Evolutionary conservation across 345 rosid genomes (phyloP).

Genomic region (Euphorbia peplus): DNA sequence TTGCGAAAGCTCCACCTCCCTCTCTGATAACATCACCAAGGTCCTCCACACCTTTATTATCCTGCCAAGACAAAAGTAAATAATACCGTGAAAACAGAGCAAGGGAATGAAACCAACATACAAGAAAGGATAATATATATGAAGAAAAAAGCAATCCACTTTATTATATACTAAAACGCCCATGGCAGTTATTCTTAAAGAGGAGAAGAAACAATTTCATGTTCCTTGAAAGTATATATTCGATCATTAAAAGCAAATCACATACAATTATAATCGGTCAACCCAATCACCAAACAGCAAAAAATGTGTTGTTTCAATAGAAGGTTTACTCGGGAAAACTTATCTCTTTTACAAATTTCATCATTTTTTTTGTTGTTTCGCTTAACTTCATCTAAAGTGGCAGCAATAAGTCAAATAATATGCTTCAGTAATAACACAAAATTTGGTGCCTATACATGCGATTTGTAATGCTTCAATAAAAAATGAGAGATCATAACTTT

Average conservation of each 20-base stretch:
- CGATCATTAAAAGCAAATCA: not conserved
- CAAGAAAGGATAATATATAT: not conserved
- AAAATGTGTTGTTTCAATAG: not conserved
- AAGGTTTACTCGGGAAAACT: not conserved
- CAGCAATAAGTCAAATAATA: not conserved
- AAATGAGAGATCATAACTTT: slow-evolving; percentile 13
- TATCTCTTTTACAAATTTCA: not conserved
- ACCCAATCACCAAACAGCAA: not conserved
- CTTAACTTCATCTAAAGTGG: not conserved
- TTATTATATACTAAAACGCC: not conserved
- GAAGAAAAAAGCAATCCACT: not conserved
- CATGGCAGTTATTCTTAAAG: not conserved
- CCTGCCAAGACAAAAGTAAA: slow-evolving; percentile 44
- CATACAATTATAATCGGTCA: not conserved
- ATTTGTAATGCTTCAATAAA: not conserved
- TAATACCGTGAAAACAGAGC: not conserved
- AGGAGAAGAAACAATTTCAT: not conserved
- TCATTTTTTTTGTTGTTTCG: not conserved
- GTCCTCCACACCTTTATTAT: slow-evolving; percentile 94
- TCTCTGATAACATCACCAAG: slow-evolving; percentile 91
- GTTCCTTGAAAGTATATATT: not conserved
- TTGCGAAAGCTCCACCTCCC: slow-evolving; percentile 99
- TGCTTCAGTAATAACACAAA: not conserved
- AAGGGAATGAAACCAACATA: not conserved
- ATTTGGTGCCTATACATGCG: not conserved